Percentiles rank a stretch among this genome's conserved stretches.
Evolutionary conservation across 805 yeast genomes (phyloP).

Genomic region (Ogataea kodamae): DNA sequence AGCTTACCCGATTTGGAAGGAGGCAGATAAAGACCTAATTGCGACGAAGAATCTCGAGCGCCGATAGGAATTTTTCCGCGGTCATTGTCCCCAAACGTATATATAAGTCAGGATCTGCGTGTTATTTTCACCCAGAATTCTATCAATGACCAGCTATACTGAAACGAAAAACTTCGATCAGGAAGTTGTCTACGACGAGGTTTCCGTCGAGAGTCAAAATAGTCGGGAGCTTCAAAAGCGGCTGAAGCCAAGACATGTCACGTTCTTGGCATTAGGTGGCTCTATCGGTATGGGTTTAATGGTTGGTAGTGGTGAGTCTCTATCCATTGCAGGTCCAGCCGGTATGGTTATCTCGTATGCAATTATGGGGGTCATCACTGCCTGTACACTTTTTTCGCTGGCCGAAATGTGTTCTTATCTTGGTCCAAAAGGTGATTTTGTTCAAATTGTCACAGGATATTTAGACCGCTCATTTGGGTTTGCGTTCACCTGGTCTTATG

Average conservation of each 20-base stretch:
- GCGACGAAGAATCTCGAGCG: too few relatives aligned
- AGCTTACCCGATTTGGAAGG: too few relatives aligned
- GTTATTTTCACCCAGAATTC: too few relatives aligned
- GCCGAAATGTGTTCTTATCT: constrained; percentile 82
- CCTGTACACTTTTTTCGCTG: constrained; percentile 62
- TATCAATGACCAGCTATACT: too few relatives aligned
- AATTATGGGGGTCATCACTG: constrained; percentile 64
- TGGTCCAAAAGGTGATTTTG: constrained; percentile 66
- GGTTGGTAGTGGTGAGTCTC: constrained; percentile 57
- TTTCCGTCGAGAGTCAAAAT: background rate
- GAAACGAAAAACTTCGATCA: too few relatives aligned
- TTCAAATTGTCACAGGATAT: constrained; percentile 67
- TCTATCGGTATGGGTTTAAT: constrained; percentile 78
- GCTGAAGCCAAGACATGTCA: constrained; percentile 62
- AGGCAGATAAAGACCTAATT: too few relatives aligned
- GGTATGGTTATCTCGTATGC: constrained; percentile 60
- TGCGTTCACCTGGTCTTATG: constrained; percentile 49
- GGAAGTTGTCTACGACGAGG: background rate
- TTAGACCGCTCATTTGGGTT: constrained; percentile 70
- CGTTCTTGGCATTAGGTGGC: constrained; percentile 78
- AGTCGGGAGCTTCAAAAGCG: constrained; percentile 39
- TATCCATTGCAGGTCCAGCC: constrained; percentile 64
- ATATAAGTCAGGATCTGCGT: too few relatives aligned
- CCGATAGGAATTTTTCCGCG: too few relatives aligned
- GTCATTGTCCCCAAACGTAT: too few relatives aligned